These are phyloP conservation scores for Xylaria sp. DNA, from an alignment of 2,329 filamentous ascomycete genomes.

Conservation along the genomic window DNA sequence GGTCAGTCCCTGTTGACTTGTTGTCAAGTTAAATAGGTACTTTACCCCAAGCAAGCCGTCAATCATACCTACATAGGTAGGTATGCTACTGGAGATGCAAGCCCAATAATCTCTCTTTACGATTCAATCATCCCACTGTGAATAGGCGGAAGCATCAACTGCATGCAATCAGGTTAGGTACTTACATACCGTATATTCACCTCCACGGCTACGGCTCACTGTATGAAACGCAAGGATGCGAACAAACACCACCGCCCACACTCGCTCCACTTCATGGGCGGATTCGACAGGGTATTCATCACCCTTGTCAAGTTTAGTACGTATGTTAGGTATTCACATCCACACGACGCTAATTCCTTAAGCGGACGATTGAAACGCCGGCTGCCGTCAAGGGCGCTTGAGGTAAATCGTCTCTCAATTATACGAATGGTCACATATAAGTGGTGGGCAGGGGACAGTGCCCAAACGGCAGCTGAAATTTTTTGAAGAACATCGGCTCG, in stretches of 20 bases:
- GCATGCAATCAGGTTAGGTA: background rate
- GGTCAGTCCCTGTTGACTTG: background rate
- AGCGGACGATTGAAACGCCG: conserved; percentile 18
- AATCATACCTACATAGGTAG: background rate
- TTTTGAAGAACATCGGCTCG: conserved; percentile 1
- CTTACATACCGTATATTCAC: conserved; percentile 18
- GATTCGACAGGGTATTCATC: conserved; percentile 27
- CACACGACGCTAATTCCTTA: conserved; percentile 7
- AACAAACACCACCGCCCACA: conserved; percentile 28
- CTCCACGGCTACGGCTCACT: conserved; percentile 25
- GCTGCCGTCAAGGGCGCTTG: conserved; percentile 18
- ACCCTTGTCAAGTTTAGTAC: conserved; percentile 22
- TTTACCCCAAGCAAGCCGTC: background rate
- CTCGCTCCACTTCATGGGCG: conserved; percentile 29
- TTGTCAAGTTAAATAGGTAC: too few relatives aligned
- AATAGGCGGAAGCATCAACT: background rate
- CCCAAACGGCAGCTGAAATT: conserved; percentile 3
- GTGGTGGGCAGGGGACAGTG: conserved; percentile 14
- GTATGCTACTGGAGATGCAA: too few relatives aligned
- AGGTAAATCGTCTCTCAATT: conserved; percentile 11
- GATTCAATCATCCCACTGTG: background rate
- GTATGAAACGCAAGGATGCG: conserved; percentile 34
- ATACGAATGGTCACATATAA: conserved; percentile 2
- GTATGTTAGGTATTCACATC: conserved; percentile 1
- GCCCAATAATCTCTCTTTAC: background rate